phyloP scores from a whole-genome alignment of 176 grass and related monocot genomes.

The Elymus sibiricus region DNA sequence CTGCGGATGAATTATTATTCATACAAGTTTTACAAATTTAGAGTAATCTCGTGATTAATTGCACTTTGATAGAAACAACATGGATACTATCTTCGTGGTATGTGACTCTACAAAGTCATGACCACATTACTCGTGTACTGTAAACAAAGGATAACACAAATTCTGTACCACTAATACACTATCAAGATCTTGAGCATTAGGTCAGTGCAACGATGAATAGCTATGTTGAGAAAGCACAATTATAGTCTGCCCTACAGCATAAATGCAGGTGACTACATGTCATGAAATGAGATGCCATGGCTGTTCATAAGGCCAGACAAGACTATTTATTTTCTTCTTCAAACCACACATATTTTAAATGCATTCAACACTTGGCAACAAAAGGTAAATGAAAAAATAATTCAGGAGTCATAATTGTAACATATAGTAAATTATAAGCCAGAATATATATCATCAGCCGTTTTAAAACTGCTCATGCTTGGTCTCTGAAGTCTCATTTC shows the following conservation, averaged over 20 bases:
- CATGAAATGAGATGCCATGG: not conserved
- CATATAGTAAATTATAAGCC: not conserved
- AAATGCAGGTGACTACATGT: slow-evolving; percentile 14
- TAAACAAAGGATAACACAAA: not conserved
- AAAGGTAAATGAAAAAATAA: not conserved
- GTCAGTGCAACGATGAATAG: not conserved
- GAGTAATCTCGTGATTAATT: not conserved
- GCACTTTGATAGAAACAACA: slow-evolving; percentile 6
- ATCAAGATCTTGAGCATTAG: slow-evolving; percentile 12
- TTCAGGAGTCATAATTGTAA: not conserved
- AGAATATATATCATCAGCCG: slow-evolving; percentile 19
- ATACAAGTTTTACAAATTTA: not conserved
- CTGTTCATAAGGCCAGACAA: not conserved
- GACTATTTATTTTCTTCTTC: slow-evolving; percentile 18
- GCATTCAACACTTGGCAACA: slow-evolving; percentile 19
- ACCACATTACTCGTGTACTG: not conserved
- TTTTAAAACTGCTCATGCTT: not conserved
- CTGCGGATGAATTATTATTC: not conserved
- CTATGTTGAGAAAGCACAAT: not conserved
- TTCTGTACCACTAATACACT: not conserved
- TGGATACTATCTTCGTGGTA: not conserved
- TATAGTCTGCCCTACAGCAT: slow-evolving; percentile 1
- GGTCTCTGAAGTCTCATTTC: slow-evolving; percentile 17
- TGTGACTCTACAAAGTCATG: not conserved
- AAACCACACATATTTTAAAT: slow-evolving; percentile 5